Base-by-base conservation (phyloP, 1,284 basidiomycete species). In the Apiotrichum gamsii region DNA sequence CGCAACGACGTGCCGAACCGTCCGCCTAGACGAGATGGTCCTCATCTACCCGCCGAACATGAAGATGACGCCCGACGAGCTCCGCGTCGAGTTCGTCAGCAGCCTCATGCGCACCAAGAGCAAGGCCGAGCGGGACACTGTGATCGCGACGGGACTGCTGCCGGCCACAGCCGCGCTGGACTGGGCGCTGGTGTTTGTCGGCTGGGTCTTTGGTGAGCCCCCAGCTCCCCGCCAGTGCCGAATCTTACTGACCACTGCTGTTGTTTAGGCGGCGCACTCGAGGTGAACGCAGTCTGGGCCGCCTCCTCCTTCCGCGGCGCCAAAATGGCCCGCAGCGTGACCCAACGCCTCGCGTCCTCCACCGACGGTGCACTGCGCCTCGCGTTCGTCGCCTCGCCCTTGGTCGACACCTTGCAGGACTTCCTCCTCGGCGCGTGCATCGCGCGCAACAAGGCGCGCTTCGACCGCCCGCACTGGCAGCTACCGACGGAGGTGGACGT, bases 91-190 rank as follows among this genome's bases (percentile, higher is more conserved):
- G 40, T 54, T 57, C 19, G 39, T 57, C 37, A 47, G 48, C 49
- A 43, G 37, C 14, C 46, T 57, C 23, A 43, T 57, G 41, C 28
- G 55, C 15, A 57, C 55, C 4, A 54, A 57, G 38, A 38, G 29
- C 32, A 54, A 54, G 38, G 55, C 55, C 31, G 42, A 57, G 47
- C 42, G 49, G 13, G 55, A 57, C 21, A 49, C 55, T 14, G 49
- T 54, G 14, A 54, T 57, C 29, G 55, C 52, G 3, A 57, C 52
- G 15, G 52, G 49, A 0, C 33, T 49, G 28, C 39, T 54, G 5
- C 52, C 52, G 3, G 52, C 51, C 18, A 43, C 48, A 0, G 37
- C 43, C 2, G 50, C 42, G 19, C 35, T 50, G 8, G 54, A 56
- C 45, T 52, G 51, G 54, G 47, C 48, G 20, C 48, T 56, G 8